These are phyloP conservation scores for Ophioceras dolichostomum DNA, from an alignment of 2,329 filamentous ascomycete genomes.

Conservation along the genomic window DNA sequence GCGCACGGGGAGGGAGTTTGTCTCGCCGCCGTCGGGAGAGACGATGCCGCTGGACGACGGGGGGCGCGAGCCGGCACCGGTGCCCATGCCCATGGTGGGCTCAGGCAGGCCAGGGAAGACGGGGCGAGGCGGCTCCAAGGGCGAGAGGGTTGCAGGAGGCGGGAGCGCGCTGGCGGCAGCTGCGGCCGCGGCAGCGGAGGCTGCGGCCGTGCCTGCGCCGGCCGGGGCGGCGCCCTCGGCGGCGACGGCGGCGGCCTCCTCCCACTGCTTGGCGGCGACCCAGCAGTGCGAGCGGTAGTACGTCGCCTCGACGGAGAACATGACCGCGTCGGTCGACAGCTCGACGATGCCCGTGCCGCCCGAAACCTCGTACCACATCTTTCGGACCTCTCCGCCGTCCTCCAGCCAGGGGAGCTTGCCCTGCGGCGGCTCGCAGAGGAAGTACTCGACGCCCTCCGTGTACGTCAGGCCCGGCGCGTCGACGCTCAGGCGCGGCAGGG, in stretches of 20 bases:
- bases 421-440: constrained; percentile 64
- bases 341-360: constrained; percentile 45
- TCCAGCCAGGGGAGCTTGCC: constrained; percentile 63
- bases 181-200: constrained; percentile 1
- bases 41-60: not conserved
- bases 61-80: no score
- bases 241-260: constrained; percentile 12
- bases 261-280: constrained; percentile 38
- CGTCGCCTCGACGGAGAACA: constrained; percentile 49
- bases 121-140: constrained; percentile 14
- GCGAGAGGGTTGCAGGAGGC: constrained; percentile 8
- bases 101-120: constrained; percentile 16
- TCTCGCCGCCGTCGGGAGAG: constrained; percentile 5
- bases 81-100: constrained; percentile 6
- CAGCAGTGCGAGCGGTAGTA: constrained; percentile 47
- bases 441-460: constrained; percentile 67
- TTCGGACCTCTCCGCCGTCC: constrained; percentile 49
- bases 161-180: no score
- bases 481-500: constrained; percentile 63
- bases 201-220: constrained; percentile 3
- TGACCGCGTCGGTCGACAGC: constrained; percentile 45
- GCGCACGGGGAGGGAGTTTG: constrained; percentile 5
- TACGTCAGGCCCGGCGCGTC: constrained; percentile 60
- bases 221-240: constrained; percentile 10
- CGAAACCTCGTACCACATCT: constrained; percentile 64